These are phyloP conservation scores for Macrolepiota fuliginosa DNA, from an alignment of 768 basidiomycete genomes.

Conservation along the genomic window DNA sequence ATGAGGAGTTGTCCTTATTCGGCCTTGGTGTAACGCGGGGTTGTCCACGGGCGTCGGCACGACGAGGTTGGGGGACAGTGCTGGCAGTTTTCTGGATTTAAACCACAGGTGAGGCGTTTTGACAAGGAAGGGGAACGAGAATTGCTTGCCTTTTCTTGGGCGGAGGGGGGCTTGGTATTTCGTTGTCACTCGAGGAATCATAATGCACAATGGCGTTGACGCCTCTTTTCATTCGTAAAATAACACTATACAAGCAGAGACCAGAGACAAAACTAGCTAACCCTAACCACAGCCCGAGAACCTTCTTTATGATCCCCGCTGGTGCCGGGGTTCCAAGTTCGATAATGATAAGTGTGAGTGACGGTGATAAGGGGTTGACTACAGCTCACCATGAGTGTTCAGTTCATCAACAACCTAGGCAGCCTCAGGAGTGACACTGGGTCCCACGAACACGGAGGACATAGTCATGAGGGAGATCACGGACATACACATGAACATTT, in stretches of 20 bases:
- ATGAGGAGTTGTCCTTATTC: constrained; percentile 70
- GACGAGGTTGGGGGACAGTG: constrained; percentile 48
- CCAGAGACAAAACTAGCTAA: neutral
- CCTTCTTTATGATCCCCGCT: neutral
- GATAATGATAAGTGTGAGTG: neutral
- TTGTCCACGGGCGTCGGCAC: constrained; percentile 58
- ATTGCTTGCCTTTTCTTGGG: constrained; percentile 42
- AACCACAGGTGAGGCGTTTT: neutral
- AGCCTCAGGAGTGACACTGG: constrained; percentile 27
- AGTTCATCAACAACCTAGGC: constrained; percentile 71
- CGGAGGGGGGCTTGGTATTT: constrained; percentile 12
- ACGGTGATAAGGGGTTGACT: neutral
- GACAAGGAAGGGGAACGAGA: neutral
- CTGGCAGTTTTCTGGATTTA: constrained; percentile 56
- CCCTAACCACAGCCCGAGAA: constrained; percentile 25
- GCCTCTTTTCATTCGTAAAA: constrained; percentile 34
- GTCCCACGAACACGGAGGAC: constrained; percentile 51
- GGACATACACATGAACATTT: constrained; percentile 95
- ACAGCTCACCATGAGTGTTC: constrained; percentile 51
- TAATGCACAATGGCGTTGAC: constrained; percentile 43
- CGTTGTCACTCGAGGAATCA: constrained; percentile 47
- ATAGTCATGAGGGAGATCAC: constrained; percentile 52
- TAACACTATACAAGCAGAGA: neutral
- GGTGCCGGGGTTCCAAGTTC: neutral
- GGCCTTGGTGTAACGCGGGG: constrained; percentile 82